Conservation (phyloP, 169 alveolate species). For the Plasmodium adleri region DNA sequence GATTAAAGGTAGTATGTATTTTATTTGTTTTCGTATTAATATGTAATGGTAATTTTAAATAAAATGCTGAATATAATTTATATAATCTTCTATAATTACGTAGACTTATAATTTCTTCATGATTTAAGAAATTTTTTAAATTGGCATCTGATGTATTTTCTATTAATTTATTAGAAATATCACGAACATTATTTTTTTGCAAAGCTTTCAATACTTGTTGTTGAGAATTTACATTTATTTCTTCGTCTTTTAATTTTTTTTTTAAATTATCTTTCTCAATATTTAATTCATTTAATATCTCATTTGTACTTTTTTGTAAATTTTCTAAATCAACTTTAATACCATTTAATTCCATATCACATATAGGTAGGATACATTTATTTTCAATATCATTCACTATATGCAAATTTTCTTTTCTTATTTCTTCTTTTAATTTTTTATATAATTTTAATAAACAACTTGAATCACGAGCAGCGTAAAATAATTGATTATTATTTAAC, state of each 20-base stretch:
- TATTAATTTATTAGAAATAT: conserved; percentile 77
- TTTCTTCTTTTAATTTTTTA: conserved; percentile 81
- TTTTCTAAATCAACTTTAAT: conserved; percentile 83
- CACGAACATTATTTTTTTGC: conserved; percentile 84
- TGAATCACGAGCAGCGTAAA: conserved; percentile 90
- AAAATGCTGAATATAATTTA: conserved; percentile 89
- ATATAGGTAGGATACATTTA: conserved; percentile 87
- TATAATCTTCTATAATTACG: conserved; percentile 86
- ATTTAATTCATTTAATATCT: conserved; percentile 80
- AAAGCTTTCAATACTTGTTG: conserved; percentile 86
- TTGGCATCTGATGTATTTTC: conserved; percentile 89
- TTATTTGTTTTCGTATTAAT: conserved; percentile 83
- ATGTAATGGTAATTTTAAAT: conserved; percentile 87
- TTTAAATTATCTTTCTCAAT: conserved; percentile 77
- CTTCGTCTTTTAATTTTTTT: conserved; percentile 78
- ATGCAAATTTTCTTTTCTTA: conserved; percentile 79
- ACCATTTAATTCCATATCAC: conserved; percentile 90
- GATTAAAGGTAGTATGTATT: conserved; percentile 89
- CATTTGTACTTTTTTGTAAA: conserved; percentile 80
- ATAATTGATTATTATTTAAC: conserved; percentile 85
- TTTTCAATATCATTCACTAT: conserved; percentile 86
- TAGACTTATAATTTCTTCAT: conserved; percentile 85
- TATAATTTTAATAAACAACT: conserved; percentile 87
- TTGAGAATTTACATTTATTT: conserved; percentile 86
- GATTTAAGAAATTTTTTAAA: conserved; percentile 83